Conservation (phyloP, 1,139 yeast species). For the Hansenula sp. region DNA sequence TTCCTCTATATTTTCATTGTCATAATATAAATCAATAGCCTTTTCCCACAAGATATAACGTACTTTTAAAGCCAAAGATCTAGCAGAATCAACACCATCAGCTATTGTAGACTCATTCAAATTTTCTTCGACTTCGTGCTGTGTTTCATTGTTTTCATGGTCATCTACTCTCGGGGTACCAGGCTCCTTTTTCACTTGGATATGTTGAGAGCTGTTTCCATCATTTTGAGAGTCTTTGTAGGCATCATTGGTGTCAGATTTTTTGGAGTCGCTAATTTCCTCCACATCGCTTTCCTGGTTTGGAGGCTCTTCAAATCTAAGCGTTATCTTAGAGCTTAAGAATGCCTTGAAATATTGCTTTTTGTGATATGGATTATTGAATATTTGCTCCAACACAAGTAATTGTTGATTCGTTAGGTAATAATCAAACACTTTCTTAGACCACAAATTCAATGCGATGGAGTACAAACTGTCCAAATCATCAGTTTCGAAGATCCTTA, state of each 20-base stretch:
- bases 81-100: constrained; percentile 47
- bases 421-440: constrained; percentile 48
- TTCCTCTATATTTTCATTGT: constrained; percentile 21
- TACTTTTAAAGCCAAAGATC: constrained; percentile 56
- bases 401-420: constrained; percentile 63
- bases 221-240: constrained; percentile 22
- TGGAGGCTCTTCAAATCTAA: constrained; percentile 14
- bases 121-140: constrained; percentile 24
- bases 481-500: constrained; percentile 18
- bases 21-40: constrained; percentile 55
- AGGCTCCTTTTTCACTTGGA: constrained; percentile 11
- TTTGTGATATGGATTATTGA: constrained; percentile 24
- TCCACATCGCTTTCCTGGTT: constrained; percentile 1
- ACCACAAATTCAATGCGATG: constrained; percentile 41
- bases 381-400: constrained; percentile 45
- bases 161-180: constrained; percentile 5
- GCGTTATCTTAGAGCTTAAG: constrained; percentile 11
- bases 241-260: constrained; percentile 39
- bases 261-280: constrained; percentile 13
- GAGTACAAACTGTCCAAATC: constrained; percentile 15
- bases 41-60: constrained; percentile 72
- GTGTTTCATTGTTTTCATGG: constrained; percentile 2
- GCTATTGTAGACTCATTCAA: constrained; percentile 32
- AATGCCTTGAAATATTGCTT: constrained; percentile 12
- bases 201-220: background rate